Evolutionary conservation across 192 early-diverging fungal species (phyloP).

Genomic region (Linnemannia exigua): DNA sequence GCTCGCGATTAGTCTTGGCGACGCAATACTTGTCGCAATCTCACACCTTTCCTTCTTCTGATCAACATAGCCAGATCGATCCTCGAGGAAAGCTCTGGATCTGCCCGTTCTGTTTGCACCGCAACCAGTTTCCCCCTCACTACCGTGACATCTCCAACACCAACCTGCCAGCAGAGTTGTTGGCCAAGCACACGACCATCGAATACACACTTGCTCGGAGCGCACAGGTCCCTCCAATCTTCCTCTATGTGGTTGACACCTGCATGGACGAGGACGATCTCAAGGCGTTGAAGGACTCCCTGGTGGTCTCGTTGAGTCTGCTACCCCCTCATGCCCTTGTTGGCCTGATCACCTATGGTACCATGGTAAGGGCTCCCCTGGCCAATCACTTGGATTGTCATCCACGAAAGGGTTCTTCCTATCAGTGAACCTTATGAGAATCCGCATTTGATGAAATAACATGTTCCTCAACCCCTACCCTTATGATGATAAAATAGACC

Average conservation of each 20-base stretch:
- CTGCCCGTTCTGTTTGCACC: conserved; percentile 97
- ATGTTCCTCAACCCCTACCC: background rate
- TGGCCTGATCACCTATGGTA: conserved; percentile 97
- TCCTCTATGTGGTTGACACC: conserved; percentile 97
- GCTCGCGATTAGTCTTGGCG: background rate
- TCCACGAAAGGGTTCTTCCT: background rate
- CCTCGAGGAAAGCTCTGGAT: conserved; percentile 97
- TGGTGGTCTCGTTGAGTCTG: conserved; percentile 92
- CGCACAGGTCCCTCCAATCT: conserved; percentile 93
- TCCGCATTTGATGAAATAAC: background rate
- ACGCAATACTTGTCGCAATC: background rate
- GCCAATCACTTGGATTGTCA: too few relatives aligned
- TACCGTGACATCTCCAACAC: conserved; percentile 95
- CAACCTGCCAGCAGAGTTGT: conserved; percentile 94
- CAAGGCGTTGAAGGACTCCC: conserved; percentile 94
- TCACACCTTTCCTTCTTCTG: background rate
- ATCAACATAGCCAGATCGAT: conserved; percentile 88
- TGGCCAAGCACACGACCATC: conserved; percentile 94
- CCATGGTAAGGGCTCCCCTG: conserved; percentile 78
- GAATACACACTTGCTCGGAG: conserved; percentile 93
- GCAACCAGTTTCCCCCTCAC: conserved; percentile 97
- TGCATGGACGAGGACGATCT: conserved; percentile 96
- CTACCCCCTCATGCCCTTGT: conserved; percentile 94
- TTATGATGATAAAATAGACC: conserved; percentile 62
- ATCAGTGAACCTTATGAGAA: background rate